These are phyloP conservation scores for Truncatella angustata DNA, from an alignment of 2,329 filamentous ascomycete genomes.

Conservation along the genomic window DNA sequence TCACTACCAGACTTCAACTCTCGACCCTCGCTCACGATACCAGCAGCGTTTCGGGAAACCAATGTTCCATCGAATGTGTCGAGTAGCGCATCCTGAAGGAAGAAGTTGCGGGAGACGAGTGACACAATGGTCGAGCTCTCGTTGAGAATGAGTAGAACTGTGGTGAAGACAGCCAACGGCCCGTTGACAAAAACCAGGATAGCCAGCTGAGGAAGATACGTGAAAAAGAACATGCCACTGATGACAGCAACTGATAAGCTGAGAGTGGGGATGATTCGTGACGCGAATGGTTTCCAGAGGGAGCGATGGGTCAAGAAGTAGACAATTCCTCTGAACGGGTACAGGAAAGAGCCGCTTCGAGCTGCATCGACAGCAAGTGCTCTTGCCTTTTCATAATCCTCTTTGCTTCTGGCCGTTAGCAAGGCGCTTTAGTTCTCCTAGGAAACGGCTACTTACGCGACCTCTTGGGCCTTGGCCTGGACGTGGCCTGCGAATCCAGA, in stretches of 20 bases:
- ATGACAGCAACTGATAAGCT: slow-evolving; percentile 72
- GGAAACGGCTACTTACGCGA: slow-evolving; percentile 43
- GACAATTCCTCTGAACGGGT: slow-evolving; percentile 68
- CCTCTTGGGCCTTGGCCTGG: slow-evolving; percentile 46
- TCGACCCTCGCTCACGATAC: slow-evolving; percentile 71
- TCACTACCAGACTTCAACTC: slow-evolving; percentile 64
- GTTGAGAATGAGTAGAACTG: slow-evolving; percentile 64
- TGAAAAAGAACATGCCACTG: slow-evolving; percentile 79
- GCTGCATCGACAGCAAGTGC: slow-evolving; percentile 65
- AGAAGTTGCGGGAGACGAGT: slow-evolving; percentile 62
- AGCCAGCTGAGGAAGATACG: slow-evolving; percentile 82
- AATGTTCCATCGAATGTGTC: slow-evolving; percentile 85
- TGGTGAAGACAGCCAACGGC: slow-evolving; percentile 72
- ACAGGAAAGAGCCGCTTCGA: slow-evolving; percentile 77
- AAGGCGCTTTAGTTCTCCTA: too few relatives aligned
- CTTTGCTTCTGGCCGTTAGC: slow-evolving; percentile 42
- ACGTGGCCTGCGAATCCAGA: slow-evolving; percentile 25
- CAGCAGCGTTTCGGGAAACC: slow-evolving; percentile 47
- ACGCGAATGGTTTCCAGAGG: slow-evolving; percentile 59
- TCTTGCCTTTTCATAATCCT: slow-evolving; percentile 70
- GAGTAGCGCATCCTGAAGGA: slow-evolving; percentile 78
- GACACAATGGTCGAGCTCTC: slow-evolving; percentile 60
- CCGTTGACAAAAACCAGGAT: slow-evolving; percentile 83
- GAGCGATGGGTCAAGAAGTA: slow-evolving; percentile 56
- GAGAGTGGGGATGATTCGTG: slow-evolving; percentile 59